A percentile compares a stretch with the other conserved stretches of the same genome.
phyloP scores from a whole-genome alignment of 2,329 filamentous ascomycete genomes.

The Boeremia exigua region DNA sequence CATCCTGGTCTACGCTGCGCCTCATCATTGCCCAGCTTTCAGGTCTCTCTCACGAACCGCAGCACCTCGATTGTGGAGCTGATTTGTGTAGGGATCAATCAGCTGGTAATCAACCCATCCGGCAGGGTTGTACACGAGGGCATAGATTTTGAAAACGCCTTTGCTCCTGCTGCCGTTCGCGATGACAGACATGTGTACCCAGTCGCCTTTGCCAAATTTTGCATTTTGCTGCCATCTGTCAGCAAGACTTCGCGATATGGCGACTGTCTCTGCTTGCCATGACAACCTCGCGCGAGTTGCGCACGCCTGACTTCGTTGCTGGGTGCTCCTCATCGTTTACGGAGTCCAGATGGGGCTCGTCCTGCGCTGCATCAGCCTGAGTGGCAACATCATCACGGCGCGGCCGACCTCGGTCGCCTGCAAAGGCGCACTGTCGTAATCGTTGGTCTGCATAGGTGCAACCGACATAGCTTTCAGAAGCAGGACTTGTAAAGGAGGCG shows the following conservation, averaged over 20 bases:
- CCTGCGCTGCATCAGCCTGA: conserved; percentile 36
- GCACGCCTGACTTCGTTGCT: conserved; percentile 34
- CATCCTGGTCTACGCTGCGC: neutral
- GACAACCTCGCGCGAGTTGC: neutral
- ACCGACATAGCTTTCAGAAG: neutral
- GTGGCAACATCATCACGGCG: conserved; percentile 18
- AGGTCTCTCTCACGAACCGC: conserved; percentile 41
- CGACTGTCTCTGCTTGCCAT: neutral
- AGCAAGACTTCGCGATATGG: neutral
- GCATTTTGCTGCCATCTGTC: conserved; percentile 24
- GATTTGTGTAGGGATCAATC: conserved; percentile 15
- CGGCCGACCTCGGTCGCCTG: conserved; percentile 27
- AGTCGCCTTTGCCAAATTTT: conserved; percentile 29
- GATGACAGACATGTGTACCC: conserved; percentile 37
- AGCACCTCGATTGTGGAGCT: conserved; percentile 29
- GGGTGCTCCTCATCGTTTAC: conserved; percentile 21
- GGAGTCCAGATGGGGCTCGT: conserved; percentile 17
- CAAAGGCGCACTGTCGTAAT: conserved; percentile 27
- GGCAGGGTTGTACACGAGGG: conserved; percentile 16
- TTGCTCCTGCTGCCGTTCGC: conserved; percentile 27
- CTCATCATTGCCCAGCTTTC: conserved; percentile 4
- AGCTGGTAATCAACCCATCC: conserved; percentile 41
- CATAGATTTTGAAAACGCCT: conserved; percentile 29
- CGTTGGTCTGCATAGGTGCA: conserved; percentile 26
- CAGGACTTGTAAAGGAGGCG: neutral